A percentile compares a stretch with the other conserved stretches of the same genome.
These are phyloP conservation scores for Galeopsis tetrahit DNA, from an alignment of 257 asterid genomes.

Conservation along the genomic window DNA sequence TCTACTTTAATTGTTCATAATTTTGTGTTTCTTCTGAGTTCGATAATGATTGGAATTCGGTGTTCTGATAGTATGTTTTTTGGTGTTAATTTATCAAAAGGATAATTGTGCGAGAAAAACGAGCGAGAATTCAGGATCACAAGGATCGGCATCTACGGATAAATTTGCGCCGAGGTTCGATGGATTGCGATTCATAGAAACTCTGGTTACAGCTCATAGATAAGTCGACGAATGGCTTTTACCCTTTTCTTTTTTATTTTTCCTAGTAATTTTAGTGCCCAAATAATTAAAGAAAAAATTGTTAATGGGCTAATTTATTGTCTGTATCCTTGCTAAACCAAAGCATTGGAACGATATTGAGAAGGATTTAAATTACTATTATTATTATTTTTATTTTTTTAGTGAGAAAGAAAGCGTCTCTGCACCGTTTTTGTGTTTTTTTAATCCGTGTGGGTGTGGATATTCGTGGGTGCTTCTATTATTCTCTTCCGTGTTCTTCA, in stretches of 20 bases:
- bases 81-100: constrained; percentile 11
- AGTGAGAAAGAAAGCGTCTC: constrained; percentile 6
- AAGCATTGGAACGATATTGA: constrained; percentile 33
- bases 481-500: too few species aligned
- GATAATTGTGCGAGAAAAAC: constrained; percentile 34
- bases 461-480: too few species aligned
- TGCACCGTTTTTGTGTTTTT: constrained; percentile 23
- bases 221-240: constrained; percentile 27
- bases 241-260: neutral
- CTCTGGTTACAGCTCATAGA: constrained; percentile 77
- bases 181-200: constrained; percentile 82
- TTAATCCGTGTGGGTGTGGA: neutral
- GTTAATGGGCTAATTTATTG: constrained; percentile 28
- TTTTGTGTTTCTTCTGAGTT: neutral
- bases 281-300: constrained; percentile 23
- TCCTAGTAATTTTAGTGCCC: constrained; percentile 26
- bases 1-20: neutral
- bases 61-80: neutral
- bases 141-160: constrained; percentile 48
- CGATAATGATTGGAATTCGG: neutral
- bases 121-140: constrained; percentile 43
- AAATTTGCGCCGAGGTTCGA: constrained; percentile 81
- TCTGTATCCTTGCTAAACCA: constrained; percentile 19
- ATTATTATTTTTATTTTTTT: neutral
- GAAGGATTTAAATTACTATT: constrained; percentile 4